phyloP scores from a whole-genome alignment of 768 basidiomycete genomes.

The Suillus cothurnatus region DNA sequence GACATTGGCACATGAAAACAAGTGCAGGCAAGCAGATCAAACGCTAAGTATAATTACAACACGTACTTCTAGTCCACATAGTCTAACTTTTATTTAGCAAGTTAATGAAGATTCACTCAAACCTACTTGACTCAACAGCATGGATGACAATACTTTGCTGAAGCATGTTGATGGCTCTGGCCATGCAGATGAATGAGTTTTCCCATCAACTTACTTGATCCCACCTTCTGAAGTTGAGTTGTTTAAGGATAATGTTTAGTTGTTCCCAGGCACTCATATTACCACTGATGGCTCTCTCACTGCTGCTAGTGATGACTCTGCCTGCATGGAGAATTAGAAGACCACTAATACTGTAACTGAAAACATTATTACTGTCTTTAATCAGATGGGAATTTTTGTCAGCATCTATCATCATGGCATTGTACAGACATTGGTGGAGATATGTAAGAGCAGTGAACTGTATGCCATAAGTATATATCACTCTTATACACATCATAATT shows the following conservation, averaged over 20 bases:
- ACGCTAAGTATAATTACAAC: no score
- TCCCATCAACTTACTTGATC: conserved; percentile 28
- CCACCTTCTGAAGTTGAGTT: conserved; percentile 39
- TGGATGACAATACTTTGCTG: no score
- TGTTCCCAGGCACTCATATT: no score
- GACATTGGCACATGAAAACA: no score
- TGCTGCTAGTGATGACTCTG: not conserved
- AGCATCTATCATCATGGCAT: conserved; percentile 37
- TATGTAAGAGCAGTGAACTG: conserved; percentile 40
- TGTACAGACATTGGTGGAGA: conserved; percentile 33
- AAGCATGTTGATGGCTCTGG: no score
- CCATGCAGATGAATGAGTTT: no score
- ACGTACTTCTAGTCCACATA: no score
- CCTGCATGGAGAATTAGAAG: conserved; percentile 38
- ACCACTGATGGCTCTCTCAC: not conserved
- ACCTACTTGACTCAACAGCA: no score
- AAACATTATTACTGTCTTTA: conserved; percentile 38
- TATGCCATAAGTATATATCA: conserved; percentile 19
- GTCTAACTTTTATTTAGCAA: no score
- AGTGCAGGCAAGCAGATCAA: no score
- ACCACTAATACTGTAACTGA: conserved; percentile 26
- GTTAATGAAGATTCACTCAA: no score
- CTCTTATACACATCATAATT: not conserved
- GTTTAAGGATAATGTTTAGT: no score
- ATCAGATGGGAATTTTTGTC: conserved; percentile 41